A percentile compares a stretch with the other conserved stretches of the same genome.
These are phyloP conservation scores for Amborella trichopoda DNA, from an alignment of 164 flowering plant species.

Conservation along the genomic window DNA sequence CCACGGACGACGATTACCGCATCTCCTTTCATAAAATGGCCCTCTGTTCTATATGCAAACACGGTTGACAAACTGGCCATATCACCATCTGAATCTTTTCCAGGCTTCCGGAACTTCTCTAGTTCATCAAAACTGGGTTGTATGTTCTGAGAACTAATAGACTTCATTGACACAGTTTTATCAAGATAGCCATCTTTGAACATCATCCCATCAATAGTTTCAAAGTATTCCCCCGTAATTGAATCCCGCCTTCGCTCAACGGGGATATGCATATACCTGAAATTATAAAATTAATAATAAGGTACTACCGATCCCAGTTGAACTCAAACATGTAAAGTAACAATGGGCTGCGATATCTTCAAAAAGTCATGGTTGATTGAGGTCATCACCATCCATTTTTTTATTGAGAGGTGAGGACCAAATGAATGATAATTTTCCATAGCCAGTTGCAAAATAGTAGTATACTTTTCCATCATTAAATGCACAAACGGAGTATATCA, in stretches of 20 bases:
- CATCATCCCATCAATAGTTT: slow-evolving; percentile 55
- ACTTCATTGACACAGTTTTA: slow-evolving; percentile 72
- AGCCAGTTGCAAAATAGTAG: too few species aligned
- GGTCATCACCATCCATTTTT: too few species aligned
- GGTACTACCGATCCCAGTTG: too few species aligned
- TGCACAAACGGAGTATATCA: too few species aligned
- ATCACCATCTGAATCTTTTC: slow-evolving; percentile 71
- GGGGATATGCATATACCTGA: slow-evolving; percentile 73
- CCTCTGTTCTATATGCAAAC: slow-evolving; percentile 83
- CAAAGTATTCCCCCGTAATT: slow-evolving; percentile 60
- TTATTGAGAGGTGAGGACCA: too few species aligned
- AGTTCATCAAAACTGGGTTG: slow-evolving; percentile 92
- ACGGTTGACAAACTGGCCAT: slow-evolving; percentile 54
- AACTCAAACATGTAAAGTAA: too few species aligned
- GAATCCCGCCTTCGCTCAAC: slow-evolving; percentile 74
- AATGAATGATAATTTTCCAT: too few species aligned
- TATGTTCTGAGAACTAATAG: slow-evolving; percentile 62
- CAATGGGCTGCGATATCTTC: too few species aligned
- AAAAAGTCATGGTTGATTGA: too few species aligned
- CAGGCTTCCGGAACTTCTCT: slow-evolving; percentile 75
- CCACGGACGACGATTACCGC: slow-evolving; percentile 82
- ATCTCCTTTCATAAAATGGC: slow-evolving; percentile 96
- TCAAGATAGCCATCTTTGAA: slow-evolving; percentile 81
- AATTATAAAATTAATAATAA: slow-evolving; percentile 5
- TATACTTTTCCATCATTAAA: too few species aligned